A percentile compares a stretch with the other conserved stretches of the same genome.
These are phyloP conservation scores for Coemansia umbellata DNA, from an alignment of 192 early-diverging fungal species.

Conservation along the genomic window DNA sequence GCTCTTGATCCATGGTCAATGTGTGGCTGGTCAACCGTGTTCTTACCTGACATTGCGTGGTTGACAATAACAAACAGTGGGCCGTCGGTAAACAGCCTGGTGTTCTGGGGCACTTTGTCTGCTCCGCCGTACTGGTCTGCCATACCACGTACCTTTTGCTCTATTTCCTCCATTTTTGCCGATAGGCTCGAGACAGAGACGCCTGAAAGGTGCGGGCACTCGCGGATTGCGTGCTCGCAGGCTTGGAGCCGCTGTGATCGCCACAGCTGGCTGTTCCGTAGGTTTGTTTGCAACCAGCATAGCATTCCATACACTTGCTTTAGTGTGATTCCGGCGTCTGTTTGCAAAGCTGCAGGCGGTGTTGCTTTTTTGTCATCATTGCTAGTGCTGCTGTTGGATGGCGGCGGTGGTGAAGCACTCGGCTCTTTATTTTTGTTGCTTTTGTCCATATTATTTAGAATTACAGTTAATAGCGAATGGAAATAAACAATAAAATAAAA, in stretches of 20 bases:
- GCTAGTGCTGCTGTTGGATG: no score
- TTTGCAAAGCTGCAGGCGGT: no score
- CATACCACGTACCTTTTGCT: conserved; percentile 1
- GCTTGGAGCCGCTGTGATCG: conserved; percentile 8
- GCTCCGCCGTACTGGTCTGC: conserved; percentile 4
- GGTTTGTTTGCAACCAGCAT: conserved; percentile 30
- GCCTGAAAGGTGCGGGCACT: conserved; percentile 24
- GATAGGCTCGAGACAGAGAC: conserved; percentile 2
- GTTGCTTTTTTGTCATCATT: no score
- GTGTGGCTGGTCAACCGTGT: no score
- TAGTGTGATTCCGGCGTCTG: not conserved
- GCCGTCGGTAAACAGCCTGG: conserved; percentile 24
- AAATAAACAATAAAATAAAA: no score
- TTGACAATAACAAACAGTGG: conserved; percentile 34
- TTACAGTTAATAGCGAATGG: no score
- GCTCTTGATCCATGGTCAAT: no score
- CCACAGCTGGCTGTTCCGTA: conserved; percentile 22
- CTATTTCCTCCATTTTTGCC: conserved; percentile 10
- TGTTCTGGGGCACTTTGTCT: conserved; percentile 15
- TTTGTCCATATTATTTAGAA: no score
- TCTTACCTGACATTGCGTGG: conserved; percentile 13
- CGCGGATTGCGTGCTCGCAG: conserved; percentile 9
- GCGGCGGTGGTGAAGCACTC: no score
- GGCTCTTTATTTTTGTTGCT: no score
- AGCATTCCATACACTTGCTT: conserved; percentile 38